Evolutionary conservation across 352 stramenopile genomes (phyloP), one percentile per base, ranked within the genome.

Genomic region (Phytophthora meadii): DNA sequence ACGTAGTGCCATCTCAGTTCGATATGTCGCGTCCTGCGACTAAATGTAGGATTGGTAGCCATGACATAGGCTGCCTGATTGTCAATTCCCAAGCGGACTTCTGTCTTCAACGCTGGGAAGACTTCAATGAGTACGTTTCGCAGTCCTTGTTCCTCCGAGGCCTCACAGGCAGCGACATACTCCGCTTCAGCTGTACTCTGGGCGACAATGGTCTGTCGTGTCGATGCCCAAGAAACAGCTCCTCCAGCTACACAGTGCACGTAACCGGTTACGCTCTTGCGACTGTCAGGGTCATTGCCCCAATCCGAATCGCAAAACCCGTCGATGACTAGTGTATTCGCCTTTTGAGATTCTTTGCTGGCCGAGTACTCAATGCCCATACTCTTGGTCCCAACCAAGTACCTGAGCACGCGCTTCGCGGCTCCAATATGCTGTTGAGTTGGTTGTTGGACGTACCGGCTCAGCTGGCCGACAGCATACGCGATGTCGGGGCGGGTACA

Each of bases 391-490:
- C 36, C 25, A 22, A 44, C n/a, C 5, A 63, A 10, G 17, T 63
- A 55, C 19, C 34, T 46, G 0, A 48, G 50, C 10, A 49, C 30
- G 28, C 49, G 28, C 19, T 66, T 66, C 2, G 36, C 40, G 0
- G 41, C 34, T 9, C 32, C 49, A 19, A 59, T 46, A 22, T 66
- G 58, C 40, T 66, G 36, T 9, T 37, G 42, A 2, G 66, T 68
- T 41, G 51, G 52, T 3, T 22, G 4, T 37, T 51, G 25, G 0
- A 80, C 62, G 24, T 61, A 72, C 14, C 61, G 19, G n/a, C 71
- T 76, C 7, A 76, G n/a, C 25, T 76, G 63, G 0, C 49, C 62
- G 1, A 80, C 17, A 8, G 47, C 55, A 52, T 61, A 80, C 3
- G 67, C 62, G 0, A 74, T 24, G 28, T 76, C 72, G 10, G 63